These are phyloP conservation scores for Xylaria sp. DNA, from an alignment of 2,329 filamentous ascomycete species.

Conservation along the genomic window DNA sequence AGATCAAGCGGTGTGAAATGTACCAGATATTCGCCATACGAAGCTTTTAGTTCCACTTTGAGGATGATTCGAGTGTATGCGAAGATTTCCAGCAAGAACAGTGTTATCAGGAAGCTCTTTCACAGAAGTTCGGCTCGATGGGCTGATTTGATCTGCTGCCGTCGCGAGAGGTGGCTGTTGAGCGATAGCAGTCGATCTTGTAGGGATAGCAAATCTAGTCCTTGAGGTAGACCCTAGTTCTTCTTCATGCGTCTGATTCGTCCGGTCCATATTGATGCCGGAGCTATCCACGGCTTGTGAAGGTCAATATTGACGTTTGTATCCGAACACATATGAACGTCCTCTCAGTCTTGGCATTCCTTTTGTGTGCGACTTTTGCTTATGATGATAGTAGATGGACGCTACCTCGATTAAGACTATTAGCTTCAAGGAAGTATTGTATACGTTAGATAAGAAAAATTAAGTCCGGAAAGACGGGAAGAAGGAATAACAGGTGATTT, in stretches of 20 bases:
- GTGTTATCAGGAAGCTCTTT: neutral
- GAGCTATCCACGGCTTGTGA: neutral
- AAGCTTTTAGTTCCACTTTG: no score
- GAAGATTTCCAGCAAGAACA: neutral
- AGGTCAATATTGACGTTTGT: neutral
- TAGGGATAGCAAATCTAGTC: neutral
- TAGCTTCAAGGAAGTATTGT: neutral
- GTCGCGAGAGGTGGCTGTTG: neutral
- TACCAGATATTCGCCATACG: neutral
- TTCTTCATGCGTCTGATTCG: no score
- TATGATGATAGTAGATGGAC: neutral
- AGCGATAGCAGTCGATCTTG: neutral
- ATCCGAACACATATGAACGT: neutral
- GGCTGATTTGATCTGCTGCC: neutral
- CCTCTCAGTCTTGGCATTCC: neutral
- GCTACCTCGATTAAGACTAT: neutral
- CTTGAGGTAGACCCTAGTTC: neutral
- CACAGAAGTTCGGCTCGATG: neutral
- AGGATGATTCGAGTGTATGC: no score
- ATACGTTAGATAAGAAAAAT: neutral
- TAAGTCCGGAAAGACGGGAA: neutral
- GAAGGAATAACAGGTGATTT: neutral
- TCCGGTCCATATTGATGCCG: no score
- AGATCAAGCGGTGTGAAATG: neutral
- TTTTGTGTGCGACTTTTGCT: neutral